Conservation (phyloP, 2,329 filamentous ascomycete genomes). For the Aureobasidium sp. region DNA sequence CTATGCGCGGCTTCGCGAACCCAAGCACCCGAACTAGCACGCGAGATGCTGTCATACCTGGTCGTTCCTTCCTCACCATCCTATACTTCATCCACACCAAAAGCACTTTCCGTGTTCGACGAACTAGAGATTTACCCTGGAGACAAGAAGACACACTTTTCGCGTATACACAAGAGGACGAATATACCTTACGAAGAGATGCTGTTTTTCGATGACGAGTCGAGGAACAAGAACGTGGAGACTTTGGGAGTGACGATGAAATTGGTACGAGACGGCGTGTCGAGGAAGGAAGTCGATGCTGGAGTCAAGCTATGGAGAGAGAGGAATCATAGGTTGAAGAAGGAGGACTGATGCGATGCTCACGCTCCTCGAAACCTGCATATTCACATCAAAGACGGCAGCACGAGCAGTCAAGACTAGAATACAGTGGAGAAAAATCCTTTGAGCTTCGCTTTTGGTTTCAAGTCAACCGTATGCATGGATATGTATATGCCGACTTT, state of each 20-base stretch:
- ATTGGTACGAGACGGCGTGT: conserved; percentile 71
- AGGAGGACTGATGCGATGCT: conserved; percentile 13
- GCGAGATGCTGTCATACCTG: conserved; percentile 70
- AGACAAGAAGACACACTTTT: conserved; percentile 80
- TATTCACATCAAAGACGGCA: neutral
- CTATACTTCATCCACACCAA: conserved; percentile 5
- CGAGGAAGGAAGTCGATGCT: conserved; percentile 65
- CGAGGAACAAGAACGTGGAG: conserved; percentile 74
- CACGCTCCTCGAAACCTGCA: neutral
- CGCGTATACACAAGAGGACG: conserved; percentile 60
- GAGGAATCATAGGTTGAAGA: conserved; percentile 46
- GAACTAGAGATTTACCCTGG: conserved; percentile 59
- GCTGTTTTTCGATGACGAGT: conserved; percentile 94
- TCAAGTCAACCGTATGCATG: neutral
- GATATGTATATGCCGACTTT: neutral
- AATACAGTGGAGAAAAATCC: neutral
- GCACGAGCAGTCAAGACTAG: neutral
- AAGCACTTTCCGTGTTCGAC: conserved; percentile 46
- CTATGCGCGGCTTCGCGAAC: conserved; percentile 77
- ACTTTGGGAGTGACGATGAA: conserved; percentile 75
- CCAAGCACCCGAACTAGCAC: conserved; percentile 65
- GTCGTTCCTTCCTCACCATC: conserved; percentile 47
- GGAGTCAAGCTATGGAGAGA: conserved; percentile 76
- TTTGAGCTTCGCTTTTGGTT: neutral
- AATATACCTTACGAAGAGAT: conserved; percentile 71